Conservation (phyloP, 2,329 filamentous ascomycete species). For the Magnaporthales sp. region DNA sequence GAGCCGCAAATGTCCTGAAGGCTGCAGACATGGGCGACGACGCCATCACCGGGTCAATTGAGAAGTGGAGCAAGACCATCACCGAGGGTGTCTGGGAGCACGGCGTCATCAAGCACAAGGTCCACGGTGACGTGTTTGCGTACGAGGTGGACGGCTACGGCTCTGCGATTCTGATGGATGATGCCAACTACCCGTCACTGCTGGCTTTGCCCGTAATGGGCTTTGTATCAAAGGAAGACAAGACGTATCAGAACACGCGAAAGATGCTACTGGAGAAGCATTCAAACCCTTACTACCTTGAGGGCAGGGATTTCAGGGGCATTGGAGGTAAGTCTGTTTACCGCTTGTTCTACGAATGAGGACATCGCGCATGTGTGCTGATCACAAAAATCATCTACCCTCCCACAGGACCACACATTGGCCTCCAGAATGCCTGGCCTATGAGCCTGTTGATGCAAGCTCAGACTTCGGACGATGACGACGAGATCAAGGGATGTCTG, state of each 20-base stretch:
- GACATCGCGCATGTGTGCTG: neutral
- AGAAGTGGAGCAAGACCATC: slow-evolving; percentile 53
- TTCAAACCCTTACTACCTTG: slow-evolving; percentile 84
- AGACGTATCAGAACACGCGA: slow-evolving; percentile 80
- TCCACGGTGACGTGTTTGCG: slow-evolving; percentile 72
- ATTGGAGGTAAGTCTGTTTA: slow-evolving; percentile 61
- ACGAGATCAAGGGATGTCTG: slow-evolving; percentile 70
- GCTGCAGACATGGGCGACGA: slow-evolving; percentile 40
- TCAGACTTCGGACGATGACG: slow-evolving; percentile 76
- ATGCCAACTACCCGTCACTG: slow-evolving; percentile 78
- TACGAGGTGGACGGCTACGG: slow-evolving; percentile 87
- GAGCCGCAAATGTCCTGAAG: slow-evolving; percentile 62
- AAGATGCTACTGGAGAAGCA: slow-evolving; percentile 62
- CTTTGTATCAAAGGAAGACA: slow-evolving; percentile 56
- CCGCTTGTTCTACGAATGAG: too few relatives aligned
- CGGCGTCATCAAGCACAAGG: slow-evolving; percentile 67
- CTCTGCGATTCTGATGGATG: slow-evolving; percentile 76
- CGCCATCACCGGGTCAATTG: slow-evolving; percentile 43
- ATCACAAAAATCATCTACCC: neutral
- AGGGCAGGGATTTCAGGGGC: slow-evolving; percentile 68
- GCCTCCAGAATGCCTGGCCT: slow-evolving; percentile 87
- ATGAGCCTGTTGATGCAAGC: slow-evolving; percentile 91
- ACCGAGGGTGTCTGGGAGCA: slow-evolving; percentile 75
- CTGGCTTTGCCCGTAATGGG: slow-evolving; percentile 72
- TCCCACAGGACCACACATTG: slow-evolving; percentile 59